phyloP scores from a whole-genome alignment of 2,329 filamentous ascomycete genomes.

The Paecilomyces sp. region DNA sequence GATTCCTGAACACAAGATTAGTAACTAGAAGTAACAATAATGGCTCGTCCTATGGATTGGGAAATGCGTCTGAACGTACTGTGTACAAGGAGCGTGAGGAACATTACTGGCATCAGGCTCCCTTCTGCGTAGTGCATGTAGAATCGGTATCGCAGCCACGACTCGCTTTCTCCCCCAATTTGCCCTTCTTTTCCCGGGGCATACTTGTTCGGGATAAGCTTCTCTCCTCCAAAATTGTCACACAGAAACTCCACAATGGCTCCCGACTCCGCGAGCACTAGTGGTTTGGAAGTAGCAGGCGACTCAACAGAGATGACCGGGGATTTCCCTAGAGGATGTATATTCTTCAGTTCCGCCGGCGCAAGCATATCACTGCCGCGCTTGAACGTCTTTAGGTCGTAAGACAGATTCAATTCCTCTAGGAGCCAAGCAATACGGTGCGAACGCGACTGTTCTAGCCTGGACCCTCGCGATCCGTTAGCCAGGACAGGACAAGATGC shows the following conservation, averaged over 20 bases:
- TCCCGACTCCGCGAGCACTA: constrained; percentile 73
- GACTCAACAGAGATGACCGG: constrained; percentile 64
- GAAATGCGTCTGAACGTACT: constrained; percentile 17
- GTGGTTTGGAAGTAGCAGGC: constrained; percentile 37
- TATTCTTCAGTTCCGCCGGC: constrained; percentile 64
- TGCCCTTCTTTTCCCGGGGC: constrained; percentile 47
- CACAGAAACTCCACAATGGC: constrained; percentile 75
- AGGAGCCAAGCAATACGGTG: constrained; percentile 82
- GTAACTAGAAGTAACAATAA: neutral
- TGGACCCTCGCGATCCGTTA: constrained; percentile 26
- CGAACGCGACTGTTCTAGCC: constrained; percentile 76
- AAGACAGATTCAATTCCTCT: constrained; percentile 71
- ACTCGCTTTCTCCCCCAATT: constrained; percentile 50
- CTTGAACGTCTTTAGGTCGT: constrained; percentile 74
- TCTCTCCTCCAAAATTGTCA: constrained; percentile 53
- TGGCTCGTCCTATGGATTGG: neutral
- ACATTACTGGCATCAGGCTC: constrained; percentile 65
- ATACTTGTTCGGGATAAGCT: constrained; percentile 47
- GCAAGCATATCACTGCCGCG: constrained; percentile 60
- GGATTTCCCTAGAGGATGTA: constrained; percentile 83
- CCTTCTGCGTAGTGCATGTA: constrained; percentile 82
- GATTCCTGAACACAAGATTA: constrained; percentile 27
- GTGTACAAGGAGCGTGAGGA: constrained; percentile 57
- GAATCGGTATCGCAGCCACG: constrained; percentile 57
- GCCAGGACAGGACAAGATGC: neutral